phyloP scores from a whole-genome alignment of 139 green algal species.

The Coelastrella sp. region DNA sequence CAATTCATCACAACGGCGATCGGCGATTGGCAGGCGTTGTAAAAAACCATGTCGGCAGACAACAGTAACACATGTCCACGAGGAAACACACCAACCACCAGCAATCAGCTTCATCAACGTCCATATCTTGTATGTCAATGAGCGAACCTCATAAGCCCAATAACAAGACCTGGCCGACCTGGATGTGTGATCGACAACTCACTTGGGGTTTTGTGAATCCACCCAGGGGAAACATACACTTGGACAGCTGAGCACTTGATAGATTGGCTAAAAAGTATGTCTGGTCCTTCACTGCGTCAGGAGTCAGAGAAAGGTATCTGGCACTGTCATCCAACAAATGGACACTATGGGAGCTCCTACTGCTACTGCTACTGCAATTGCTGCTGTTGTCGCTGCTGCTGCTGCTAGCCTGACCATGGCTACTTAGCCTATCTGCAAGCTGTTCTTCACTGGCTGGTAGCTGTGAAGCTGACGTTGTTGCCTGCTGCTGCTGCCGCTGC shows the following conservation, averaged over 20 bases:
- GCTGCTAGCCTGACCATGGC: background rate
- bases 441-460: too few relatives aligned
- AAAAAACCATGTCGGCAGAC: too few relatives aligned
- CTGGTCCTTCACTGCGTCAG: conserved; percentile 93
- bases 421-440: background rate
- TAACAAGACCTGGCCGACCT: too few relatives aligned
- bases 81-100: too few relatives aligned
- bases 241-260: conserved; percentile 77
- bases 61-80: too few relatives aligned
- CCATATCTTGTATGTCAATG: too few relatives aligned
- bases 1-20: too few relatives aligned
- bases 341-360: too few relatives aligned
- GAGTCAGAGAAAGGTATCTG: conserved; percentile 68
- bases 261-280: conserved; percentile 94
- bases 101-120: too few relatives aligned
- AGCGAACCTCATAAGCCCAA: too few relatives aligned
- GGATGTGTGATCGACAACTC: background rate
- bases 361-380: conserved; percentile 4
- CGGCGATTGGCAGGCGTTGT: too few relatives aligned
- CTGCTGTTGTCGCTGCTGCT: conserved; percentile 10
- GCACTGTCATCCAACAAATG: conserved; percentile 6
- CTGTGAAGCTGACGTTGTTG: background rate
- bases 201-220: conserved; percentile 87
- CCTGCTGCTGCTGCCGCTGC: conserved; percentile 24
- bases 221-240: conserved; percentile 93